Percentiles rank a stretch among this genome's conserved stretches.
Conservation (phyloP, 352 stramenopile species). For the Phytopythium vexans region DNA sequence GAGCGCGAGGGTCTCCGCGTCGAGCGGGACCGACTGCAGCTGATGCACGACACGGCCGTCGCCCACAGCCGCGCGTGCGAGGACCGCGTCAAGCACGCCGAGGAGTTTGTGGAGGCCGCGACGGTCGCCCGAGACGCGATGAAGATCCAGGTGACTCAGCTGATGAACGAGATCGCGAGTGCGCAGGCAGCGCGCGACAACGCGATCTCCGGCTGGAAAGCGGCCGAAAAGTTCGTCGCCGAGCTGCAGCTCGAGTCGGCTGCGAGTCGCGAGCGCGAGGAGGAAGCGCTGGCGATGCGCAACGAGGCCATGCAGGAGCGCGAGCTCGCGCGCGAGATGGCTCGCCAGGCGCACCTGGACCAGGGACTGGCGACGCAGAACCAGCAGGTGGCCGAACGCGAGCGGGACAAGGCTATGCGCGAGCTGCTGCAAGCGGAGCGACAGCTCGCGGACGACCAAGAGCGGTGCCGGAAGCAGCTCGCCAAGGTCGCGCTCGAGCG, state of each 20-base stretch:
- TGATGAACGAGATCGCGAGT: slow-evolving; percentile 21
- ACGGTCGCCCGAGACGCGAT: slow-evolving; percentile 23
- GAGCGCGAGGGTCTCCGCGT: slow-evolving; percentile 50
- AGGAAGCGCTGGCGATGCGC: slow-evolving; percentile 38
- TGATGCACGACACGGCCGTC: slow-evolving; percentile 13
- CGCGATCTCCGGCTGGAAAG: slow-evolving; percentile 45
- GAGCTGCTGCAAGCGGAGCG: slow-evolving; percentile 27
- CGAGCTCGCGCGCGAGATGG: slow-evolving; percentile 33
- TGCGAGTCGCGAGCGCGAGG: slow-evolving; percentile 40
- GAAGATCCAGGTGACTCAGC: slow-evolving; percentile 22
- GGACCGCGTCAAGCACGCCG: background rate
- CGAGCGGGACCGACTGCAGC: slow-evolving; percentile 38
- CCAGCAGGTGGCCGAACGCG: slow-evolving; percentile 34
- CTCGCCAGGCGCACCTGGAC: slow-evolving; percentile 43
- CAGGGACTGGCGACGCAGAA: slow-evolving; percentile 45
- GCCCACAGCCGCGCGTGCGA: slow-evolving; percentile 12
- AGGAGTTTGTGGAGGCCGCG: slow-evolving; percentile 13
- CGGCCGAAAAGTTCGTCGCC: slow-evolving; percentile 32
- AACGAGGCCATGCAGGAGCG: slow-evolving; percentile 50
- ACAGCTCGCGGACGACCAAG: slow-evolving; percentile 35
- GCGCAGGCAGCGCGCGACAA: slow-evolving; percentile 38
- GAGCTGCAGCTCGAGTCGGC: slow-evolving; percentile 39
- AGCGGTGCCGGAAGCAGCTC: slow-evolving; percentile 38
- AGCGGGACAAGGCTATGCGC: slow-evolving; percentile 34
- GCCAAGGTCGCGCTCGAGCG: slow-evolving; percentile 42